Conservation (phyloP, 768 basidiomycete genomes). For the Kwoniella sp. region DNA sequence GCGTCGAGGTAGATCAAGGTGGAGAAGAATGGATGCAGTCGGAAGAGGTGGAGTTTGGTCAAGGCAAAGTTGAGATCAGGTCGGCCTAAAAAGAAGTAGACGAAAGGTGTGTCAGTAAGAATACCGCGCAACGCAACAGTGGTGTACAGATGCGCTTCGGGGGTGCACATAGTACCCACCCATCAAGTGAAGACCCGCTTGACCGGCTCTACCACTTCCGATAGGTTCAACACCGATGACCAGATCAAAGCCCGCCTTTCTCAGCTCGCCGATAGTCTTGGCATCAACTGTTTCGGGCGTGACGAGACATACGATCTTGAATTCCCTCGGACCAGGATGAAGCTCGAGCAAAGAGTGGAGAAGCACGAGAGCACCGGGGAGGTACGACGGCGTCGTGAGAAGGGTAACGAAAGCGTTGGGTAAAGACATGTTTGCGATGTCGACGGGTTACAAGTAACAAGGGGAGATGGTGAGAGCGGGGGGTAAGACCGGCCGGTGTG, state of each 20-base stretch:
- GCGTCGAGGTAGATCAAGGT: slow-evolving; percentile 59
- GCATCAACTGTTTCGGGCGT: slow-evolving; percentile 93
- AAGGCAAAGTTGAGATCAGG: slow-evolving; percentile 89
- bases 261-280: slow-evolving; percentile 72
- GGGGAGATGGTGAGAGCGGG: background rate
- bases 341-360: slow-evolving; percentile 75
- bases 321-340: slow-evolving; percentile 63
- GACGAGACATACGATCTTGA: slow-evolving; percentile 80
- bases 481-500: no score
- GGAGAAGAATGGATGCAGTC: slow-evolving; percentile 61
- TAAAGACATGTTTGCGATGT: slow-evolving; percentile 24
- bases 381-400: slow-evolving; percentile 86
- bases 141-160: background rate
- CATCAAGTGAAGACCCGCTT: slow-evolving; percentile 72
- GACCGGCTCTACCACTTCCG: slow-evolving; percentile 64
- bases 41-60: slow-evolving; percentile 95
- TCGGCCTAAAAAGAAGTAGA: slow-evolving; percentile 66
- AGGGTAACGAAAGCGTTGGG: slow-evolving; percentile 79
- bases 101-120: background rate
- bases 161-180: slow-evolving; percentile 69
- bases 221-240: slow-evolving; percentile 93
- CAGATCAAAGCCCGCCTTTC: slow-evolving; percentile 71
- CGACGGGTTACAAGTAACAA: background rate
- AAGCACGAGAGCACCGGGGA: slow-evolving; percentile 86
- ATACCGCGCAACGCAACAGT: background rate